Evolutionary conservation across 192 early-diverging fungal genomes (phyloP).

Genomic region (Gonapodya sp.): DNA sequence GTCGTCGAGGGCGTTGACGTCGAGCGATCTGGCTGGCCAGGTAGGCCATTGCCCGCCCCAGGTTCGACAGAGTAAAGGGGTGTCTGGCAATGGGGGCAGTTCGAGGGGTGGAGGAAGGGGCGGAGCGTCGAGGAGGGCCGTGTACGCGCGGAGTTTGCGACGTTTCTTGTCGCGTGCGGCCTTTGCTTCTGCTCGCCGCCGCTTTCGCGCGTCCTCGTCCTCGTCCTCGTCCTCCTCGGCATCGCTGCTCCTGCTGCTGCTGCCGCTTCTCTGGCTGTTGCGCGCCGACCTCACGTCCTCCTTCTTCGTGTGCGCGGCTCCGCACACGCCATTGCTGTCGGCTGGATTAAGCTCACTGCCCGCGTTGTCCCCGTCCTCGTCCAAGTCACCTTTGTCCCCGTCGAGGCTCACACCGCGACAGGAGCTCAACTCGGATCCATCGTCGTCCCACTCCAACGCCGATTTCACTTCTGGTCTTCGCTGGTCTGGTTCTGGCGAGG

Average conservation of each 20-base stretch:
- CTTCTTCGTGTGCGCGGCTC: too few species aligned
- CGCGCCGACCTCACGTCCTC: too few species aligned
- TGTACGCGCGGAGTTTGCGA: not conserved
- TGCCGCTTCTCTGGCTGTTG: too few species aligned
- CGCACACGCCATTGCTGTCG: too few species aligned
- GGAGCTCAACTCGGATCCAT: too few species aligned
- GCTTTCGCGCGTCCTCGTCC: not conserved
- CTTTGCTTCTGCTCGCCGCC: too few species aligned
- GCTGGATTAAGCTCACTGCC: not conserved
- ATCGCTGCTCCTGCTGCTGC: too few species aligned
- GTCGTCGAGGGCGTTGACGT: not conserved
- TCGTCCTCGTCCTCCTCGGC: not conserved
- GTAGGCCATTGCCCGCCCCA: not conserved
- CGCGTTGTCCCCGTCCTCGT: not conserved
- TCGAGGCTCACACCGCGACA: too few species aligned
- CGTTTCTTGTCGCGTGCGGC: not conserved
- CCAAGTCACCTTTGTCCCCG: not conserved
- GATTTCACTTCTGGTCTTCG: too few species aligned
- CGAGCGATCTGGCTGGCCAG: not conserved
- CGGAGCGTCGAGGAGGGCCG: not conserved
- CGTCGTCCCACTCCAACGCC: not conserved
- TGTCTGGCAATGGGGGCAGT: not conserved
- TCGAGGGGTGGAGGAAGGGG: not conserved
- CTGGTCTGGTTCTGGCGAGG: too few species aligned
- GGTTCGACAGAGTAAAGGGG: not conserved